phyloP scores from a whole-genome alignment of 129 eudicot species.

The Flaveria robusta region DNA sequence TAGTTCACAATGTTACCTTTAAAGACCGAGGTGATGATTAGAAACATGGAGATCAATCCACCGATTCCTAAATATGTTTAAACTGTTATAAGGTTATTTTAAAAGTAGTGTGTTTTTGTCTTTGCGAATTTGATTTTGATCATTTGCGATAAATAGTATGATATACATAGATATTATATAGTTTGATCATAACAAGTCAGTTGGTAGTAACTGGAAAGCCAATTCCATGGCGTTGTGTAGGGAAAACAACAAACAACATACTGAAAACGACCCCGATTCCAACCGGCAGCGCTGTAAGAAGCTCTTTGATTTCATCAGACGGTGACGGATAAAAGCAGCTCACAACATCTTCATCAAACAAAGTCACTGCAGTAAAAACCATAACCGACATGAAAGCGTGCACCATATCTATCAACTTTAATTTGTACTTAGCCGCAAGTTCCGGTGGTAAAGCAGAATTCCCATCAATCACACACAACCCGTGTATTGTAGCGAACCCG shows the following conservation, averaged over 20 bases:
- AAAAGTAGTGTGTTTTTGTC: too few species aligned
- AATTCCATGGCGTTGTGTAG: conserved; percentile 83
- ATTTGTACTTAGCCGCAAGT: conserved; percentile 53
- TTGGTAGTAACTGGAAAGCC: conserved; percentile 70
- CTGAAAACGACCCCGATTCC: conserved; percentile 77
- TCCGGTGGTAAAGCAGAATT: conserved; percentile 53
- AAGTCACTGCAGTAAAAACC: conserved; percentile 70
- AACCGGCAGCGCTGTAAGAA: conserved; percentile 62
- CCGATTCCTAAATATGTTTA: not conserved
- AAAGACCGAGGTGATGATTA: too few species aligned
- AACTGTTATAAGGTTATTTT: not conserved
- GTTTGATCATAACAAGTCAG: not conserved
- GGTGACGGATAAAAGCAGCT: conserved; percentile 80
- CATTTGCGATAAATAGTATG: not conserved
- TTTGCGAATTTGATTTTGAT: too few species aligned
- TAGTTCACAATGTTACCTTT: too few species aligned
- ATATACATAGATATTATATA: too few species aligned
- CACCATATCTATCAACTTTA: conserved; percentile 63
- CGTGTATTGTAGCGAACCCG: conserved; percentile 69
- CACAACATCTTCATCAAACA: conserved; percentile 83
- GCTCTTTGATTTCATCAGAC: conserved; percentile 58
- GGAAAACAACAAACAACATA: conserved; percentile 77
- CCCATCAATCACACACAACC: conserved; percentile 90
- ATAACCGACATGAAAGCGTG: conserved; percentile 84
- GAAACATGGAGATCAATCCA: too few species aligned